Percentiles rank a stretch among this genome's conserved stretches.
Conservation (phyloP, 495 filamentous ascomycete genomes). For the Aspergillus taichungensis region DNA sequence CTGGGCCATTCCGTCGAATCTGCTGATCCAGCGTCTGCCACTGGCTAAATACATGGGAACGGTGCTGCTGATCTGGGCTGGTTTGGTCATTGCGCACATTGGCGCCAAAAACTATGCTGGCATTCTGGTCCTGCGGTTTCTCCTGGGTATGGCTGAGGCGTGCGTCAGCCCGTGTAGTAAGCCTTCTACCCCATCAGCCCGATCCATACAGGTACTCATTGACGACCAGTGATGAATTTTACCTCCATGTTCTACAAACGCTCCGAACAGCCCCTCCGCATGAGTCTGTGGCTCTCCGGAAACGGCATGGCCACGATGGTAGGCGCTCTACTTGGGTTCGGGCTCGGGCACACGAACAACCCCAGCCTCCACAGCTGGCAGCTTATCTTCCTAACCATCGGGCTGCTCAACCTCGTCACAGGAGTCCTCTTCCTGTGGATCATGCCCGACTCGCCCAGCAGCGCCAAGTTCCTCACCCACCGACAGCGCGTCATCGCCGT, state of each 20-base stretch:
- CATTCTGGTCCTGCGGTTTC: slow-evolving; percentile 48
- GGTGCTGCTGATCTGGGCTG: slow-evolving; percentile 53
- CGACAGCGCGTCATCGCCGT: slow-evolving; percentile 36
- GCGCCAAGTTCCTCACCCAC: slow-evolving; percentile 33
- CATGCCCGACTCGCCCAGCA: slow-evolving; percentile 36
- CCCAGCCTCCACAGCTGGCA: slow-evolving; percentile 42
- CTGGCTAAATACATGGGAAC: slow-evolving; percentile 51
- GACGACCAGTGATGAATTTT: slow-evolving; percentile 40
- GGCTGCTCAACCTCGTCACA: slow-evolving; percentile 38
- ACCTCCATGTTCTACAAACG: slow-evolving; percentile 64
- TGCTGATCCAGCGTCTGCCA: slow-evolving; percentile 46
- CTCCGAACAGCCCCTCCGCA: slow-evolving; percentile 52
- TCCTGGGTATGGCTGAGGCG: slow-evolving; percentile 60
- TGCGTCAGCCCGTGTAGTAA: slow-evolving; percentile 42
- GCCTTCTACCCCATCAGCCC: neutral
- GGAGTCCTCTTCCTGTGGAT: slow-evolving; percentile 30
- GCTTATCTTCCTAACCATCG: slow-evolving; percentile 47
- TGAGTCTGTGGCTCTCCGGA: slow-evolving; percentile 56
- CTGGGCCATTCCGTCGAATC: slow-evolving; percentile 43
- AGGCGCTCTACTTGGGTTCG: slow-evolving; percentile 46
- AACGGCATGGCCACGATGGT: slow-evolving; percentile 49
- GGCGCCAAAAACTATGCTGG: slow-evolving; percentile 49
- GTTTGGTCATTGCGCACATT: slow-evolving; percentile 44
- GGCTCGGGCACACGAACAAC: slow-evolving; percentile 40
- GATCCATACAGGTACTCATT: neutral